These are phyloP conservation scores for Primulina tabacum DNA, from an alignment of 257 asterid genomes.

Conservation along the genomic window DNA sequence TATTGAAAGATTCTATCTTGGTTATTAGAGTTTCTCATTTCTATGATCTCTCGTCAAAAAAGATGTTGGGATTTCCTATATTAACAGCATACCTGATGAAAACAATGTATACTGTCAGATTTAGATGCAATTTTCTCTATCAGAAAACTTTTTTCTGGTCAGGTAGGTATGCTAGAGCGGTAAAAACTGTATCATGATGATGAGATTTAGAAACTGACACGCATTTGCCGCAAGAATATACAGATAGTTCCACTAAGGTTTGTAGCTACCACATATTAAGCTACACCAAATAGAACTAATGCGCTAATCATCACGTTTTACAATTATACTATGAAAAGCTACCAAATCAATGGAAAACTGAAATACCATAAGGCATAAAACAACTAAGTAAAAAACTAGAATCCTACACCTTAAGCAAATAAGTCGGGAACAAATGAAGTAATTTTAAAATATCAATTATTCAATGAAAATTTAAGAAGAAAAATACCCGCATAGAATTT, in stretches of 20 bases:
- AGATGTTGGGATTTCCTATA: not conserved
- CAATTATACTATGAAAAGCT: not conserved
- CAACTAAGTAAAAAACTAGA: not conserved
- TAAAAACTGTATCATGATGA: no score
- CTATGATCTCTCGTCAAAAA: not conserved
- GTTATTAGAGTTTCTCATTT: not conserved
- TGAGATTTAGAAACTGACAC: not conserved
- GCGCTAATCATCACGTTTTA: not conserved
- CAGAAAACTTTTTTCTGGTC: no score
- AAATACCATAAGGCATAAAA: no score
- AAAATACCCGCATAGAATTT: not conserved
- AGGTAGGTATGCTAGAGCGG: not conserved
- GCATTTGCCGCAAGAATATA: not conserved
- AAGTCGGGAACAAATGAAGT: not conserved
- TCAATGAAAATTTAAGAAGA: not conserved
- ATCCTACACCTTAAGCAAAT: not conserved
- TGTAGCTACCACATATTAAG: not conserved
- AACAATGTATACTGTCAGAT: not conserved
- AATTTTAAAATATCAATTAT: no score
- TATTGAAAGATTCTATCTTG: not conserved
- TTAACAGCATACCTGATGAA: not conserved
- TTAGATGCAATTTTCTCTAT: not conserved
- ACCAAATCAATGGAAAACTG: not conserved
- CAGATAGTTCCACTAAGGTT: not conserved
- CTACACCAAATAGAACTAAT: not conserved